These are phyloP conservation scores for Corylus heterophylla DNA, from an alignment of 306 rosid species.

Conservation along the genomic window DNA sequence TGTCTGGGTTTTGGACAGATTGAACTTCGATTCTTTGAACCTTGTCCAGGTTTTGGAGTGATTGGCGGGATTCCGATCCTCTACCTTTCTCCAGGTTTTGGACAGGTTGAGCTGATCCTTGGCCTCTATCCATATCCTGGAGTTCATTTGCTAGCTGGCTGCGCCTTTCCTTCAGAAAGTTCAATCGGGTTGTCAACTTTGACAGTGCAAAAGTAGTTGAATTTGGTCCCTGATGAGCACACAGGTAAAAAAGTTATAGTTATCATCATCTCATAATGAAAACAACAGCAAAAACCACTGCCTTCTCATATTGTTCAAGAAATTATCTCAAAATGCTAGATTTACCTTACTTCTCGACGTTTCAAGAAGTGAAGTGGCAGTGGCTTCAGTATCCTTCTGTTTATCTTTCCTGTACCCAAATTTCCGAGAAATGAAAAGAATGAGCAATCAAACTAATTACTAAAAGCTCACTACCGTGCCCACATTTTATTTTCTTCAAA, in stretches of 20 bases:
- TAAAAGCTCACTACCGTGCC: neutral
- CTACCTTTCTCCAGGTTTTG: slow-evolving; percentile 45
- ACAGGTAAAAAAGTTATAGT: slow-evolving; percentile 19
- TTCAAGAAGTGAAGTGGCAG: slow-evolving; percentile 41
- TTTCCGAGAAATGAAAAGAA: slow-evolving; percentile 14
- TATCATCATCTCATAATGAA: neutral
- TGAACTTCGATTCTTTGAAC: slow-evolving; percentile 34
- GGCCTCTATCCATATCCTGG: slow-evolving; percentile 53
- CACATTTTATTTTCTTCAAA: neutral
- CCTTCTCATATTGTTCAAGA: slow-evolving; percentile 9
- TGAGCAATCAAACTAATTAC: slow-evolving; percentile 13
- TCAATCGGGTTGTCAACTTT: slow-evolving; percentile 72
- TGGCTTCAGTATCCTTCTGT: slow-evolving; percentile 47
- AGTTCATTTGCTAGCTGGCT: slow-evolving; percentile 59
- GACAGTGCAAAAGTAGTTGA: slow-evolving; percentile 59
- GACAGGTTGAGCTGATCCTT: slow-evolving; percentile 34
- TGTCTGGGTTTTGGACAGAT: slow-evolving; percentile 38
- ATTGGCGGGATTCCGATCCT: slow-evolving; percentile 39
- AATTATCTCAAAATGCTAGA: slow-evolving; percentile 11
- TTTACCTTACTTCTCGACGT: slow-evolving; percentile 74
- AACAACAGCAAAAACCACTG: no score
- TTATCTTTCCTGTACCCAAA: slow-evolving; percentile 53
- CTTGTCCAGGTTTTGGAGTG: slow-evolving; percentile 29
- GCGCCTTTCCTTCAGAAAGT: slow-evolving; percentile 81
- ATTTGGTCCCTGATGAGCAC: slow-evolving; percentile 58